These are phyloP conservation scores for Baorangia bicolor DNA, from an alignment of 768 basidiomycete species.

Conservation along the genomic window DNA sequence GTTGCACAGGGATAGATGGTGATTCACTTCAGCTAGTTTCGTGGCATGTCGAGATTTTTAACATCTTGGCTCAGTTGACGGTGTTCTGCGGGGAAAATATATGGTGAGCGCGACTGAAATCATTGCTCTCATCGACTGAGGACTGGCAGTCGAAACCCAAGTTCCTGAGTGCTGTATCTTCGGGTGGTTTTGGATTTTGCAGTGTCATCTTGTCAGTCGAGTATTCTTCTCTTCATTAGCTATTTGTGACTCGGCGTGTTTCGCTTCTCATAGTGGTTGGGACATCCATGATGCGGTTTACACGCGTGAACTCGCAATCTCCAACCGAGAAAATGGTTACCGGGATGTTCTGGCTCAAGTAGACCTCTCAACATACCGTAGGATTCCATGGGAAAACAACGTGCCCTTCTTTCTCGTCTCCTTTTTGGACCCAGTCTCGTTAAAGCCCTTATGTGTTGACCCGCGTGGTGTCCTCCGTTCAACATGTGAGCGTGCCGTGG, in stretches of 20 bases:
- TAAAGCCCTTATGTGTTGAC: slow-evolving; percentile 73
- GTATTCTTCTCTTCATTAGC: background rate
- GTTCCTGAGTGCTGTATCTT: slow-evolving; percentile 76
- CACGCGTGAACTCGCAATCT: slow-evolving; percentile 81
- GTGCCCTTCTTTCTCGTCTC: slow-evolving; percentile 93
- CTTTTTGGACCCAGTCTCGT: slow-evolving; percentile 86
- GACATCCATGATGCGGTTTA: slow-evolving; percentile 90
- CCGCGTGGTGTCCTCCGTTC: slow-evolving; percentile 79
- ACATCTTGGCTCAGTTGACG: slow-evolving; percentile 63
- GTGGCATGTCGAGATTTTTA: slow-evolving; percentile 6
- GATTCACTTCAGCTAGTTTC: slow-evolving; percentile 16
- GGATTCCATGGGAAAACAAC: slow-evolving; percentile 89
- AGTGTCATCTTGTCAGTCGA: slow-evolving; percentile 83
- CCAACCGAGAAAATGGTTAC: slow-evolving; percentile 91
- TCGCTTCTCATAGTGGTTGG: slow-evolving; percentile 61
- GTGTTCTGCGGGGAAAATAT: slow-evolving; percentile 91
- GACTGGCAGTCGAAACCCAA: slow-evolving; percentile 80
- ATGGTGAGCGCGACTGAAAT: slow-evolving; percentile 51
- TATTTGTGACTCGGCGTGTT: background rate
- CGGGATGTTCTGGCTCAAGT: slow-evolving; percentile 83
- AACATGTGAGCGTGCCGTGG: slow-evolving; percentile 49
- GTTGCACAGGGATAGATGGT: slow-evolving; percentile 65
- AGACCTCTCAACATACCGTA: slow-evolving; percentile 83
- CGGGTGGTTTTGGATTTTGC: slow-evolving; percentile 90
- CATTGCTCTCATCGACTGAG: slow-evolving; percentile 6